Evolutionary conservation across 140 eudicot species (phyloP), one percentile per base, ranked within the genome.

Genomic region (Ambrosia hybrid): DNA sequence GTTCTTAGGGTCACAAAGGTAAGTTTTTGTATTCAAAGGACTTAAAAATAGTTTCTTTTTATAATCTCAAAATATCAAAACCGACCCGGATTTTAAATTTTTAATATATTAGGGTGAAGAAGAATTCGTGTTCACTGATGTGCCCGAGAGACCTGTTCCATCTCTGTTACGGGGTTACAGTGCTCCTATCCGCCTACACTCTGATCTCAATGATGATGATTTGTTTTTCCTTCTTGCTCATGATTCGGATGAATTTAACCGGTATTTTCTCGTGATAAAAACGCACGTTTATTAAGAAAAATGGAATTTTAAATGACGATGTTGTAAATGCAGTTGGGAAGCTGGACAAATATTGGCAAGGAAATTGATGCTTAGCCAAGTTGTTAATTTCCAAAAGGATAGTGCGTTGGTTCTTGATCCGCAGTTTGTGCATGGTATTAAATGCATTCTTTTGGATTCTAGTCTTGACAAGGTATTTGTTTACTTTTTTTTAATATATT

Each of bases 1-100:
- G 91, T 90, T 62, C 89, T 94, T 52, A 87, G 96, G 67, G 88
- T 94, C 46, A 88, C 99, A 59, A 94, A 90, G 97, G 98, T 93
- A 51, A 72, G 69, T 83, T 76, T 65, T 6, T 1, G 38, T 51
- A 17, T 51, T 51, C 17, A 9, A 48, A n/a, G n/a, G n/a, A n/a
- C n/a, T n/a, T n/a, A n/a, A n/a, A n/a, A n/a, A n/a, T n/a, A n/a
- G n/a, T n/a, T n/a, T n/a, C n/a, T n/a, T n/a, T n/a, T n/a, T n/a
- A 9, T 36, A 26, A 8, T 38, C 12, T 53, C 21, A n/a, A n/a
- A 51, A 61, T 12, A 30, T 64, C 11, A 6, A 7, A 64, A 65
- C 6, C 36, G 15, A 39, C 72, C 5, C 15, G 21, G 39, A 12
- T n/a, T n/a, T n/a, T n/a, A n/a, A n/a, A n/a, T n/a, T 17, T 7